Evolutionary conservation across 441 rosid genomes (phyloP), one percentile per base, ranked within the genome.

Genomic region (Syzygium syzygioides): DNA sequence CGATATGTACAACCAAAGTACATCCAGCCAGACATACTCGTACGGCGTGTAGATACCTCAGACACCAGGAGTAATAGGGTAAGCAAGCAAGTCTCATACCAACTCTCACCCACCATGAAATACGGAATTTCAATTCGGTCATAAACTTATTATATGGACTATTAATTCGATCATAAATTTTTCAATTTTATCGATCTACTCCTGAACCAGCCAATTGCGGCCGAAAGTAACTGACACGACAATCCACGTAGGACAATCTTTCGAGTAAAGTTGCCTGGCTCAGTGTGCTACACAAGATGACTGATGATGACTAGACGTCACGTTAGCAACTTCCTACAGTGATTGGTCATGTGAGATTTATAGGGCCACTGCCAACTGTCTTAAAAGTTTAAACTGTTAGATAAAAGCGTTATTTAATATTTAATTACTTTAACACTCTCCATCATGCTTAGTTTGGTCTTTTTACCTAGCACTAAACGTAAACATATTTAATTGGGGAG

Each of bases 221-320:
- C 4, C 1, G 0, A 0, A 37, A 66, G 25, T 34, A 68, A 48
- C 14, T 10, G 12, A 34, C 14, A 14, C 0, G 2, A 1, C 7
- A 1, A 68, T 68, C 45, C 14, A 66, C 0, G 14, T 3, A 19
- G 2, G 48, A 68, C 2, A 4, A 18, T 34, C 26, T 20, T 62
- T 62, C 0, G 10, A 62, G 34, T n/a, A n/a, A 30, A 62, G 71
- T n/a, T 0, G 20, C 10, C 7, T 3, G 1, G 3, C 1, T 34
- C 6, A 34, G 4, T 1, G 3, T 34, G 48, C 0, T 12, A 1
- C 5, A 14, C 14, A 8, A 0, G 26, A 68, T 0, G 8, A 0
- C 0, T 4, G 6, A 0, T 12, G 2, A 17, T 20, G 25, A 20
- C 3, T 2, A 15, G 80, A 34, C 12, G 15, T 2, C 4, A 71